Conservation (phyloP, 805 yeast species). For the Kodamaea restingae region DNA sequence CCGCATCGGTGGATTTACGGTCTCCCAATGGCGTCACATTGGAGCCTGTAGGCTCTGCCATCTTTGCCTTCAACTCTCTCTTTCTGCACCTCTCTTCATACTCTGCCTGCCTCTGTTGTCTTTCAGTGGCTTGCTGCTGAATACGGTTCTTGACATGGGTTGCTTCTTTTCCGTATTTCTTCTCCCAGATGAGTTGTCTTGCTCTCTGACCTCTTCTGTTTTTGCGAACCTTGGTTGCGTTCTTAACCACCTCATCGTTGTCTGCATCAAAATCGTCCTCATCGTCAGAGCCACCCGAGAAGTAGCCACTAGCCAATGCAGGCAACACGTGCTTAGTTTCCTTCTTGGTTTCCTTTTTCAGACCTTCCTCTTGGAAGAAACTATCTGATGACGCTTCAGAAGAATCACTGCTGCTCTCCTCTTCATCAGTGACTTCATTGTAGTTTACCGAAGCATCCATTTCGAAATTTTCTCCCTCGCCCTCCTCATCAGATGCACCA, state of each 20-base stretch:
- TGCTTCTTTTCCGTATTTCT: conserved; percentile 81
- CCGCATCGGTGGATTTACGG: conserved; percentile 16
- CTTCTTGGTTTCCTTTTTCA: conserved; percentile 21
- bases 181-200: conserved; percentile 94
- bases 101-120: conserved; percentile 58
- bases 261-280: conserved; percentile 43
- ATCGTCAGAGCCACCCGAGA: conserved; percentile 77
- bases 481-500: conserved; percentile 43
- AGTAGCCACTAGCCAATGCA: conserved; percentile 71
- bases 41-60: conserved; percentile 38
- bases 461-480: conserved; percentile 17
- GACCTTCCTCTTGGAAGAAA: conserved; percentile 27
- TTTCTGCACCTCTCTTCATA: conserved; percentile 69
- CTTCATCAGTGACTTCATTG: conserved; percentile 65
- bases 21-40: conserved; percentile 38
- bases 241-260: conserved; percentile 48
- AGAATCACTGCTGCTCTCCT: conserved; percentile 30
- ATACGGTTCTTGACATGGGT: conserved; percentile 70
- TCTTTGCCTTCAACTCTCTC: conserved; percentile 52
- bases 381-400: conserved; percentile 25
- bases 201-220: conserved; percentile 97
- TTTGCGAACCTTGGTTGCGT: conserved; percentile 56
- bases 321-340: conserved; percentile 49
- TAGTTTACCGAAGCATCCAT: conserved; percentile 42
- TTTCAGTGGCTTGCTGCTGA: conserved; percentile 50